Conservation (phyloP, 2,329 filamentous ascomycete species). For the Fusarium veterinarium region DNA sequence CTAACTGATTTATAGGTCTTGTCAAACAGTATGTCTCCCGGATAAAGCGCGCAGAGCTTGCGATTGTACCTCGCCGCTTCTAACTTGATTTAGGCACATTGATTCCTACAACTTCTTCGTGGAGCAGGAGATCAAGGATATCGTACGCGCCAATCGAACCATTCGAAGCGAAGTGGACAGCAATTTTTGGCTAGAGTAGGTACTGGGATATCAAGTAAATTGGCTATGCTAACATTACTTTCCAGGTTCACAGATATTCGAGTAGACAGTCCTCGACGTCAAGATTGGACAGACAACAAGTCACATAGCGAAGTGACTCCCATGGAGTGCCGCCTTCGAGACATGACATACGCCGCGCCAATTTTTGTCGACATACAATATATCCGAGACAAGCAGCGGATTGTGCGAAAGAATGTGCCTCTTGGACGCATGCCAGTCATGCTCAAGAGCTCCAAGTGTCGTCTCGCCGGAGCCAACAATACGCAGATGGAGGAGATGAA, state of each 20-base stretch:
- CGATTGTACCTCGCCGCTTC: background rate
- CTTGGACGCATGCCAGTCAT: slow-evolving; percentile 96
- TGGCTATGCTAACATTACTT: slow-evolving; percentile 32
- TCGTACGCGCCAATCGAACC: slow-evolving; percentile 88
- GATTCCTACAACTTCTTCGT: slow-evolving; percentile 99
- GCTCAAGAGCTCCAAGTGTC: slow-evolving; percentile 95
- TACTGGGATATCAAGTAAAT: background rate
- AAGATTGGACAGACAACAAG: slow-evolving; percentile 78
- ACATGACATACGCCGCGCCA: slow-evolving; percentile 97
- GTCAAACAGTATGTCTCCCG: slow-evolving; percentile 78
- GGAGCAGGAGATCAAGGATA: slow-evolving; percentile 96
- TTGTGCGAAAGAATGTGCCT: slow-evolving; percentile 79
- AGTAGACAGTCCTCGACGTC: slow-evolving; percentile 82
- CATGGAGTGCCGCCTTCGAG: slow-evolving; percentile 94
- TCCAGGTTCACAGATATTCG: slow-evolving; percentile 84
- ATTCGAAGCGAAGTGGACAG: slow-evolving; percentile 93
- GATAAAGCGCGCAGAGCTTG: background rate
- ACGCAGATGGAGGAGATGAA: slow-evolving; percentile 91
- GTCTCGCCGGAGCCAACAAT: slow-evolving; percentile 84
- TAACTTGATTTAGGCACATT: slow-evolving; percentile 70
- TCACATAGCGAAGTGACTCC: slow-evolving; percentile 83
- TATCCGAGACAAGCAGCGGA: slow-evolving; percentile 80
- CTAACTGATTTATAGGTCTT: slow-evolving; percentile 63
- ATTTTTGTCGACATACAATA: slow-evolving; percentile 95
- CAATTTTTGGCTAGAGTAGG: slow-evolving; percentile 85